Conservation (phyloP, 2,329 filamentous ascomycete species). For the Verticillium nubilum region DNA sequence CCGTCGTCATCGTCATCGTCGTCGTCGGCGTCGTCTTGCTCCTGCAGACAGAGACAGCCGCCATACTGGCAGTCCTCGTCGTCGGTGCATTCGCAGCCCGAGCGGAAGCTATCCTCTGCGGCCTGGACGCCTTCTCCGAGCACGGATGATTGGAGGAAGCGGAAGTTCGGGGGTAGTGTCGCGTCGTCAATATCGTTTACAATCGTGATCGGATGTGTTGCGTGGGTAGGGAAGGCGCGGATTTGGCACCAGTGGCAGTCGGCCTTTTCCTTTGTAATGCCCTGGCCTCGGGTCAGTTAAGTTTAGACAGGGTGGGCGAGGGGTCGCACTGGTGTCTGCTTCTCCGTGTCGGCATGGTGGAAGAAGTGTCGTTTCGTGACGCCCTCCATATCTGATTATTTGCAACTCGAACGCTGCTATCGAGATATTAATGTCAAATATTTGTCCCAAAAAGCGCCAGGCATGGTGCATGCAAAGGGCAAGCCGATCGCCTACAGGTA, state of each 20-base stretch:
- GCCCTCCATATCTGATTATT: slow-evolving; percentile 34
- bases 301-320: not conserved
- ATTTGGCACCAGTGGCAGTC: slow-evolving; percentile 60
- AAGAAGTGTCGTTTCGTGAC: slow-evolving; percentile 45
- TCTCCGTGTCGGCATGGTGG: slow-evolving; percentile 29
- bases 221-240: slow-evolving; percentile 44
- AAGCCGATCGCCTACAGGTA: not conserved
- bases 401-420: not conserved
- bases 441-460: not conserved
- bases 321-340: slow-evolving; percentile 9
- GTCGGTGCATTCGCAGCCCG: slow-evolving; percentile 62
- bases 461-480: not conserved
- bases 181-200: slow-evolving; percentile 56
- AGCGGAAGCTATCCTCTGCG: slow-evolving; percentile 56
- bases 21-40: slow-evolving; percentile 47
- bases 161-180: slow-evolving; percentile 57
- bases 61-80: slow-evolving; percentile 62
- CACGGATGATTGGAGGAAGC: slow-evolving; percentile 60
- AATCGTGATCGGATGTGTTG: slow-evolving; percentile 51
- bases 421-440: not conserved
- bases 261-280: slow-evolving; percentile 29
- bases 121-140: slow-evolving; percentile 54
- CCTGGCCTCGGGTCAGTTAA: slow-evolving; percentile 18
- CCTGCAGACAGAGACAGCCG: slow-evolving; percentile 64
- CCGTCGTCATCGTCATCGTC: slow-evolving; percentile 32